Evolutionary conservation across 2,329 filamentous ascomycete species (phyloP).

Genomic region (Fonsecaea monophora): DNA sequence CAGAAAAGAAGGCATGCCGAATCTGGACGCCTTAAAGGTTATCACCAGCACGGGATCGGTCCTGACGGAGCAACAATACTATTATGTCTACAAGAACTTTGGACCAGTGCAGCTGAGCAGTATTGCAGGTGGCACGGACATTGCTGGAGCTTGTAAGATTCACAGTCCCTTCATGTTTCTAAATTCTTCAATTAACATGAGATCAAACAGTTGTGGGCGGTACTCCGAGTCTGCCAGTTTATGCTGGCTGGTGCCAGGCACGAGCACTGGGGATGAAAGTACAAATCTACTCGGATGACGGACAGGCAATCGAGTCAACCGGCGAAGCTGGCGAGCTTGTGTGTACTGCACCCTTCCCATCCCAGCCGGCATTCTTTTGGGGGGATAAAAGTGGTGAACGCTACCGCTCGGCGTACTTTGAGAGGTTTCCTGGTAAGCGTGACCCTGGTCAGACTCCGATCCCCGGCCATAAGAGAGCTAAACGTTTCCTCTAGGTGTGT

Average conservation of each 20-base stretch:
- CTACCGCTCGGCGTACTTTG: constrained; percentile 3
- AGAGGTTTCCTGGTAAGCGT: constrained; percentile 5
- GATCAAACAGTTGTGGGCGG: constrained; percentile 55
- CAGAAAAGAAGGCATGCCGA: constrained; percentile 59
- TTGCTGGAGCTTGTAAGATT: constrained; percentile 64
- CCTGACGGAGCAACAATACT: background rate
- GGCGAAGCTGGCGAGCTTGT: constrained; percentile 6
- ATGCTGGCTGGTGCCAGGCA: constrained; percentile 63
- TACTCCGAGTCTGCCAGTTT: constrained; percentile 72
- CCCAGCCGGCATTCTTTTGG: constrained; percentile 53
- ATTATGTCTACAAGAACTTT: constrained; percentile 4
- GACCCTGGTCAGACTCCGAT: constrained; percentile 10
- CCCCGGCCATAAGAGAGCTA: constrained; percentile 40
- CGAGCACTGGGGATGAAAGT: constrained; percentile 55
- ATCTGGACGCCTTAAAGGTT: background rate
- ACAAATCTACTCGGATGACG: constrained; percentile 1
- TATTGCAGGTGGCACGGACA: constrained; percentile 7
- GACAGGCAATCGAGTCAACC: background rate
- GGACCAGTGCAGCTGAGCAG: constrained; percentile 8
- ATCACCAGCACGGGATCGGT: background rate
- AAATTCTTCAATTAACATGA: constrained; percentile 71
- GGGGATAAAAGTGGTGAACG: background rate
- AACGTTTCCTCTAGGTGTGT: constrained; percentile 8
- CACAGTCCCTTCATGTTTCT: too few relatives aligned
- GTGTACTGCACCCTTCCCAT: background rate